These are phyloP conservation scores for Rhizopogon parksii DNA, from an alignment of 1,284 basidiomycete genomes.

Conservation along the genomic window DNA sequence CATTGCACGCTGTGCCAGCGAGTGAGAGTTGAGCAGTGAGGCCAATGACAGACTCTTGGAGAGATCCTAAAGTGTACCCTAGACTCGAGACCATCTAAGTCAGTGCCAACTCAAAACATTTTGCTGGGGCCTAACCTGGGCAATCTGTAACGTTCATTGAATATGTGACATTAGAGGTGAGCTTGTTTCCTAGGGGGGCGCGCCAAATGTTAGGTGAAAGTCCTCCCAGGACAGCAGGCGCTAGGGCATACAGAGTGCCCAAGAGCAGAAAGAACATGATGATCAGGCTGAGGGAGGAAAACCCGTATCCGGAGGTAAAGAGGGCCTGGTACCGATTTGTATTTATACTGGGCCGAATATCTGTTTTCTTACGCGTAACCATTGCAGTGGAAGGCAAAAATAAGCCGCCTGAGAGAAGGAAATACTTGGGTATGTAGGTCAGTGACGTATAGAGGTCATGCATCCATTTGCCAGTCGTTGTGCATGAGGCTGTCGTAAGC, in stretches of 20 bases:
- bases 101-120: neutral
- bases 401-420: neutral
- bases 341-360: neutral
- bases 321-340: neutral
- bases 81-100: neutral
- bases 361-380: neutral
- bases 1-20: constrained; percentile 59
- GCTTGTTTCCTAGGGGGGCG: neutral
- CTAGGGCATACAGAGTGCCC: constrained; percentile 15
- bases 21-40: constrained; percentile 52
- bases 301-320: too few species aligned
- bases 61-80: constrained; percentile 48
- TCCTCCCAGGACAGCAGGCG: constrained; percentile 1
- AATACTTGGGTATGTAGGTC: neutral
- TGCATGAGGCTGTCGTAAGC: too few species aligned
- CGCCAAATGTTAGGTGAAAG: neutral
- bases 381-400: neutral
- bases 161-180: constrained; percentile 8
- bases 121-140: constrained; percentile 17
- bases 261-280: constrained; percentile 17
- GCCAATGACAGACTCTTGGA: constrained; percentile 42
- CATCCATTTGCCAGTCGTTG: neutral
- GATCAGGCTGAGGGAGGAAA: neutral
- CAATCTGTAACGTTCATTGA: constrained; percentile 25
- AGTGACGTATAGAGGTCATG: neutral